A percentile compares a stretch with the other conserved stretches of the same genome.
Conservation (phyloP, 116 monocot species). For the Zostera marina region DNA sequence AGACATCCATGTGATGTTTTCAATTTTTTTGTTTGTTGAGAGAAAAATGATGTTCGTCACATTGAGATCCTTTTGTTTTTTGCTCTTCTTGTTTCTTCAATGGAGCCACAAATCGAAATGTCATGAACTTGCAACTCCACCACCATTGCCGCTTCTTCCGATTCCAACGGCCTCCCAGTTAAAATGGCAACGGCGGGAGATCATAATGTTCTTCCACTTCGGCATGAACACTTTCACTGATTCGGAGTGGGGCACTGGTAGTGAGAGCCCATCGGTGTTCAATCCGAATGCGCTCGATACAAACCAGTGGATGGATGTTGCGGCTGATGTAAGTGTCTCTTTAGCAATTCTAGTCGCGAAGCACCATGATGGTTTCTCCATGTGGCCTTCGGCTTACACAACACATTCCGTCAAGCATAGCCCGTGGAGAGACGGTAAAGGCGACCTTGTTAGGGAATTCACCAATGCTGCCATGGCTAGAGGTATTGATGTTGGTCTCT, state of each 20-base stretch:
- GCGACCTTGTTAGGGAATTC: slow-evolving; percentile 59
- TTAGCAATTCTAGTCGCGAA: slow-evolving; percentile 70
- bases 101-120: no score
- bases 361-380: slow-evolving; percentile 94
- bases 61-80: no score
- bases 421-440: slow-evolving; percentile 51
- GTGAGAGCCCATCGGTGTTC: slow-evolving; percentile 45
- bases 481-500: slow-evolving; percentile 56
- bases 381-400: slow-evolving; percentile 77
- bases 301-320: slow-evolving; percentile 53
- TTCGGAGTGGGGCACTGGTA: slow-evolving; percentile 78
- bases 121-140: background rate
- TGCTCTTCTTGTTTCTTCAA: no score
- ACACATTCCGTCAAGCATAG: slow-evolving; percentile 51
- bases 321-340: slow-evolving; percentile 27
- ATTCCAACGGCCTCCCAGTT: slow-evolving; percentile 56
- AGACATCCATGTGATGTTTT: no score
- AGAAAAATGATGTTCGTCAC: no score
- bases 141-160: slow-evolving; percentile 55
- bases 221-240: slow-evolving; percentile 93
- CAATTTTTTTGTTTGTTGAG: no score
- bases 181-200: slow-evolving; percentile 75
- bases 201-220: slow-evolving; percentile 94
- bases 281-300: slow-evolving; percentile 40
- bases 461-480: slow-evolving; percentile 26